Percentiles rank a stretch among this genome's conserved stretches.
These are phyloP conservation scores for Cercospora nicotianae DNA, from an alignment of 2,329 filamentous ascomycete genomes.

Conservation along the genomic window DNA sequence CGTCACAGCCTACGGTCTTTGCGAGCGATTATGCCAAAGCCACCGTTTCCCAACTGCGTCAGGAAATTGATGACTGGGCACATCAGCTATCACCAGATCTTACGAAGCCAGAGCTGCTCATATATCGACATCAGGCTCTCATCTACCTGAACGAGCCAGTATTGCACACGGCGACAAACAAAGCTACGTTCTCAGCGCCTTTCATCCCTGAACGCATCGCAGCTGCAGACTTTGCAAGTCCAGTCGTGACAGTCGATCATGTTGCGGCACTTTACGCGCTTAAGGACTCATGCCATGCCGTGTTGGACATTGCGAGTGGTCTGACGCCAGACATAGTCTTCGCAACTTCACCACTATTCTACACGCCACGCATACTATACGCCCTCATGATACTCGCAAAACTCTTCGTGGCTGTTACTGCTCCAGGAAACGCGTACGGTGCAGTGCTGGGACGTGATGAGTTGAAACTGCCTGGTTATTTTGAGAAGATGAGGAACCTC, in stretches of 20 bases:
- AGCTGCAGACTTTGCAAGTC: slow-evolving; percentile 25
- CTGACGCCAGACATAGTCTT: slow-evolving; percentile 1
- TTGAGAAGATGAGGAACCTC: neutral
- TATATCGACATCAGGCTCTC: slow-evolving; percentile 22
- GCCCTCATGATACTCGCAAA: slow-evolving; percentile 21
- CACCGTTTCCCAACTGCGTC: slow-evolving; percentile 16
- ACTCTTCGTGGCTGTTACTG: slow-evolving; percentile 25
- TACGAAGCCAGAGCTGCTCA: slow-evolving; percentile 14
- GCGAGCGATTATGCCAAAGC: neutral
- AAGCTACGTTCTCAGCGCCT: slow-evolving; percentile 26
- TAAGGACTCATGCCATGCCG: slow-evolving; percentile 22
- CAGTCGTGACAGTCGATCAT: slow-evolving; percentile 22
- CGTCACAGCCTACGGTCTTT: slow-evolving; percentile 8
- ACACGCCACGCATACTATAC: slow-evolving; percentile 22
- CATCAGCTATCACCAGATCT: slow-evolving; percentile 3
- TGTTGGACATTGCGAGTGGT: slow-evolving; percentile 17
- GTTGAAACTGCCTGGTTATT: slow-evolving; percentile 19
- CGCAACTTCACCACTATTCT: slow-evolving; percentile 15
- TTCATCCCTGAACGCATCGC: slow-evolving; percentile 22
- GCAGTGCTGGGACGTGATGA: slow-evolving; percentile 27
- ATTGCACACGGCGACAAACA: slow-evolving; percentile 29
- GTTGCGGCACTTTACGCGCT: slow-evolving; percentile 21
- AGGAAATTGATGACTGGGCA: slow-evolving; percentile 21
- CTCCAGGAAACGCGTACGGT: slow-evolving; percentile 23
- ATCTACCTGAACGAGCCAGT: slow-evolving; percentile 27